phyloP scores from a whole-genome alignment of 2,329 filamentous ascomycete genomes.

The Teratosphaeriaceae sp. region DNA sequence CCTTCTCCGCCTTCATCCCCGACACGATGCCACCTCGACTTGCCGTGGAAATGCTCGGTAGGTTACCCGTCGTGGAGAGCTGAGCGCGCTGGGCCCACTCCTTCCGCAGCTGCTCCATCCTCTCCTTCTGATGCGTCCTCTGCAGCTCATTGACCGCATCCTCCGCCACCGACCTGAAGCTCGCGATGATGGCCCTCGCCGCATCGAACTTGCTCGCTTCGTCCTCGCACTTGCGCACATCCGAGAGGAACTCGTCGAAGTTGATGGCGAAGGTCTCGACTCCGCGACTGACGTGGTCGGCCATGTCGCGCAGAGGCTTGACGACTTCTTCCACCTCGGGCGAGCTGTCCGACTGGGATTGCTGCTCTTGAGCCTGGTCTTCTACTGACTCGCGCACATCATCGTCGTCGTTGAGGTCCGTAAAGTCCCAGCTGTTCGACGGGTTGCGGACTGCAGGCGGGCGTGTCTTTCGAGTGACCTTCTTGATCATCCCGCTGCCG shows the following conservation, averaged over 20 bases:
- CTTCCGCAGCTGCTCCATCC: slow-evolving; percentile 34
- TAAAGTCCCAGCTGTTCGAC: slow-evolving; percentile 12
- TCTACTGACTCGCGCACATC: slow-evolving; percentile 9
- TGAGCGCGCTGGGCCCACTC: slow-evolving; percentile 25
- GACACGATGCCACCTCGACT: slow-evolving; percentile 4
- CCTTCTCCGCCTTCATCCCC: slow-evolving; percentile 28
- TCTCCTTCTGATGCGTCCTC: slow-evolving; percentile 33
- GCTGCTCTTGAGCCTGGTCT: neutral
- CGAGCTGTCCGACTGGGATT: no score
- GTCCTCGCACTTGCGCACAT: slow-evolving; percentile 40
- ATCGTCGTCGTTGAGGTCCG: slow-evolving; percentile 5
- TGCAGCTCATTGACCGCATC: slow-evolving; percentile 42
- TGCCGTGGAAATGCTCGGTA: neutral
- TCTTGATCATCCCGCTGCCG: slow-evolving; percentile 4
- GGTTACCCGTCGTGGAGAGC: slow-evolving; percentile 15
- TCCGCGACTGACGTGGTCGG: slow-evolving; percentile 66
- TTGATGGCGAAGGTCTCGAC: slow-evolving; percentile 81
- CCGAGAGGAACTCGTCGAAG: slow-evolving; percentile 64
- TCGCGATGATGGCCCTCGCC: slow-evolving; percentile 50
- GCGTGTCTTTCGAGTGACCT: slow-evolving; percentile 5
- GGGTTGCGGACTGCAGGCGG: neutral
- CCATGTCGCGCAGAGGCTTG: slow-evolving; percentile 55
- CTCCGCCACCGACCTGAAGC: slow-evolving; percentile 46
- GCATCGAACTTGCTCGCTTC: slow-evolving; percentile 56
- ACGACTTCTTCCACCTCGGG: slow-evolving; percentile 15